These are phyloP conservation scores for Beauveria pseudobassiana DNA, from an alignment of 2,329 filamentous ascomycete genomes.

Conservation along the genomic window DNA sequence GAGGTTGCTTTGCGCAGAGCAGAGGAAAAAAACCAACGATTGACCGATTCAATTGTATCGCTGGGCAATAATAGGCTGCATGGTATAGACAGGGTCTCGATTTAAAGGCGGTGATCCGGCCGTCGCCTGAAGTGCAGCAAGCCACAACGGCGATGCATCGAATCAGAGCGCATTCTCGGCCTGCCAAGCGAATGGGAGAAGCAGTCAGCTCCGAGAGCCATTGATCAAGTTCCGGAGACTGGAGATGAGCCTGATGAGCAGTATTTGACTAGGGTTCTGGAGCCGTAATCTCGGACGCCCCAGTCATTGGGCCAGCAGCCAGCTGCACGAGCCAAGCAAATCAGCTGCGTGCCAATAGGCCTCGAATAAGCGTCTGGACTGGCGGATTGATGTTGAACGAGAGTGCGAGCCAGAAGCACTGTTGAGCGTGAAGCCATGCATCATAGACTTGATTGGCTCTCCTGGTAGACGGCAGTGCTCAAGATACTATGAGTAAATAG, in stretches of 20 bases:
- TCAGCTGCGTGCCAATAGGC: background rate
- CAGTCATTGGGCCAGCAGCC: background rate
- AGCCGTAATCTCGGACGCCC: conserved; percentile 2
- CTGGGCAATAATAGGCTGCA: background rate
- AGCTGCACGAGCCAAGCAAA: conserved; percentile 4
- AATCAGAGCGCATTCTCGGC: background rate
- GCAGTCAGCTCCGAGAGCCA: background rate
- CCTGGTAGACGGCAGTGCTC: too few species aligned
- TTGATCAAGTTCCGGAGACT: background rate
- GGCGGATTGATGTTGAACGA: background rate
- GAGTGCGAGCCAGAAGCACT: background rate
- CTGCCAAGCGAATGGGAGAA: background rate
- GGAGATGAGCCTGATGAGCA: too few species aligned
- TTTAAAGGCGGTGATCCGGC: background rate
- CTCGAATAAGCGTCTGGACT: background rate
- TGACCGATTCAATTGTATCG: background rate
- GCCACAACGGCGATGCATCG: conserved; percentile 6
- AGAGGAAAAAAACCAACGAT: background rate
- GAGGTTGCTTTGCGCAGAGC: background rate
- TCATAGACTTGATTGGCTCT: too few species aligned
- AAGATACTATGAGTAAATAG: too few species aligned
- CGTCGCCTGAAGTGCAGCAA: background rate
- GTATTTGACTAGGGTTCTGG: background rate
- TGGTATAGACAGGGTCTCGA: background rate
- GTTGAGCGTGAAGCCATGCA: background rate